Base-by-base conservation (phyloP, 225 moss, liverwort and hornwort species). In the Straminergon stramineum region DNA sequence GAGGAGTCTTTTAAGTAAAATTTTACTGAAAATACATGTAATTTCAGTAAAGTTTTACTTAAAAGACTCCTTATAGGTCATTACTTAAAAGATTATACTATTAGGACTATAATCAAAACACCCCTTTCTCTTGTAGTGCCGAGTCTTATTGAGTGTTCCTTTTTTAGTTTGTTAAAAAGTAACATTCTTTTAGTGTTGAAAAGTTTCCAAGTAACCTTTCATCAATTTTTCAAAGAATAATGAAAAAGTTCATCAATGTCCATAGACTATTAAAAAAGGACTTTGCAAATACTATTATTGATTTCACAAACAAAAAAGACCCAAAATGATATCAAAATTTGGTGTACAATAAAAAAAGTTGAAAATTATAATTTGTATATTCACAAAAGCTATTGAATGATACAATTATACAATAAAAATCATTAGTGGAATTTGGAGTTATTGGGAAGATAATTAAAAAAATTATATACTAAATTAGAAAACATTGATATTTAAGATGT, bases 391-490 rank as follows among this genome's bases (percentile, higher is more conserved):
- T 56, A 79, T 23, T 78, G 9, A 37, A 78, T 37, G 35, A 35
- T 35, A 5, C 9, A 37, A 41, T 58, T 6, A 79, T 27, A 39
- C 11, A 58, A 26, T 1, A 37, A 55, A 57, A 27, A 39, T 11
- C 1, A 3, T 60, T 27, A 39, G 7, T 6, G 28, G 1, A 0
- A 12, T 39, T 41, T 60, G 0, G 57, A 60, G 2, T 19, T 18
- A 28, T 13, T 80, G 27, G 4, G 17, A 57, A 0, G 0, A 27
- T 4, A n/a, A 26, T 16, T 6, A 10, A n/a, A 14, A 24, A 0
- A 10, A 1, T 37, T 8, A 8, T 6, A 15, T 26, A 17, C 15
- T 16, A n/a, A 17, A 26, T 17, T 11, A 5, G 0, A 17, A n/a
- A 15, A 6, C 0, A 4, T 23, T 22, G 0, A 35, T 55, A 24